These are phyloP conservation scores for Pezizomycotina sp. DNA, from an alignment of 2,329 filamentous ascomycete species.

Conservation along the genomic window DNA sequence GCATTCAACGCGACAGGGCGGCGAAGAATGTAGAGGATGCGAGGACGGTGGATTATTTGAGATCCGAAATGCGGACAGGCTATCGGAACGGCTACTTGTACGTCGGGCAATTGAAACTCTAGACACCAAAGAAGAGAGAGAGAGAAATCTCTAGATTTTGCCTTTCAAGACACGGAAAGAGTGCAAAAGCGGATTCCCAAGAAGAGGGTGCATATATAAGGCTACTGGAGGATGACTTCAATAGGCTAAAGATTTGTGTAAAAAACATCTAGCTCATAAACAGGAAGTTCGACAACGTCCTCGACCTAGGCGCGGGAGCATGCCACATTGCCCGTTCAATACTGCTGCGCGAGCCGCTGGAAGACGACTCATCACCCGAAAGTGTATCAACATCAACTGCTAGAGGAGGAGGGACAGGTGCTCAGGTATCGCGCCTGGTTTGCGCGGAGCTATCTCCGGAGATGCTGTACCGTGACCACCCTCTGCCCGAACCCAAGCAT, in stretches of 20 bases:
- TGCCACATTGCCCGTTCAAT: constrained; percentile 83
- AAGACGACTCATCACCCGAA: constrained; percentile 48
- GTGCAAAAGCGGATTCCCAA: no score
- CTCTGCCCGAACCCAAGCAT: no score
- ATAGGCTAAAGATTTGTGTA: constrained; percentile 4
- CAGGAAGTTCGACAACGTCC: constrained; percentile 62
- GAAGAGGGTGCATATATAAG: background rate
- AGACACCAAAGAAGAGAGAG: background rate
- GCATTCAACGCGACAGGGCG: constrained; percentile 77
- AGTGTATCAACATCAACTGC: no score
- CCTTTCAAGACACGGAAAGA: no score
- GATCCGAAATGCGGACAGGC: constrained; percentile 76
- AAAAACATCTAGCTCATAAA: constrained; percentile 75
- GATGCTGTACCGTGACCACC: constrained; percentile 64
- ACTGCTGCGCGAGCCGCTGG: constrained; percentile 43
- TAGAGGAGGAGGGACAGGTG: no score
- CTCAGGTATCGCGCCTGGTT: constrained; percentile 55
- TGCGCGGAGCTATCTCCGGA: constrained; percentile 66
- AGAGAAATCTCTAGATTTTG: background rate
- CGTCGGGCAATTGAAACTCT: constrained; percentile 8
- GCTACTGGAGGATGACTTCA: constrained; percentile 12
- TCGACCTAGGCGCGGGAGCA: constrained; percentile 88
- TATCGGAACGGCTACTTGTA: constrained; percentile 74
- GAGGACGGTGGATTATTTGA: constrained; percentile 75
- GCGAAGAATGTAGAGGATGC: constrained; percentile 53